Percentiles rank a stretch among this genome's conserved stretches.
These are phyloP conservation scores for Earliella scabrosa DNA, from an alignment of 1,284 basidiomycete species.

Conservation along the genomic window DNA sequence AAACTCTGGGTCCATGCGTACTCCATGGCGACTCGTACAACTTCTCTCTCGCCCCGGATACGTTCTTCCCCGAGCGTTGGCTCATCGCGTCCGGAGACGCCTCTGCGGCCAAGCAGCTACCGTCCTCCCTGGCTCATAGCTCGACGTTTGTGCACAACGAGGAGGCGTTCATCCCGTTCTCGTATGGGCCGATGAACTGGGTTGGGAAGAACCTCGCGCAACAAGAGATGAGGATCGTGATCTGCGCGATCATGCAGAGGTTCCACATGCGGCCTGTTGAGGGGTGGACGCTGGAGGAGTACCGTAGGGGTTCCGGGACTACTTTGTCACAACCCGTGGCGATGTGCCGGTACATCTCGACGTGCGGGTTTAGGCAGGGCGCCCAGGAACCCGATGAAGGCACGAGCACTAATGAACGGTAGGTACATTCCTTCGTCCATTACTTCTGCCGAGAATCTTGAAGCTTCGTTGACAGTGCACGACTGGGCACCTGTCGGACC, in stretches of 20 bases:
- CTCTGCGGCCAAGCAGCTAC: too few relatives aligned
- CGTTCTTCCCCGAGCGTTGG: slow-evolving; percentile 35
- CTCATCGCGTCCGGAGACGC: slow-evolving; percentile 20
- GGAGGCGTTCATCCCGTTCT: slow-evolving; percentile 25
- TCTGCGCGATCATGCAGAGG: neutral
- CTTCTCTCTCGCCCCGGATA: slow-evolving; percentile 26
- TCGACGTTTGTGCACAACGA: neutral
- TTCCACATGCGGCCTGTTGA: neutral
- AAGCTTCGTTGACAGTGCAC: too few relatives aligned
- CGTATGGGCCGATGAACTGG: neutral
- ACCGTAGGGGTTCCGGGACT: neutral
- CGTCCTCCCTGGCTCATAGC: neutral
- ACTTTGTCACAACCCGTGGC: neutral
- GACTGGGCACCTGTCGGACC: too few relatives aligned
- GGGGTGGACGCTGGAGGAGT: neutral
- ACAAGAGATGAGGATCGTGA: neutral
- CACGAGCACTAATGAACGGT: too few relatives aligned
- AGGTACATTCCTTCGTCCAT: too few relatives aligned
- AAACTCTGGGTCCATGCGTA: slow-evolving; percentile 23
- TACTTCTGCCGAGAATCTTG: too few relatives aligned
- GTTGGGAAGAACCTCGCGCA: too few relatives aligned
- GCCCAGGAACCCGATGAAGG: too few relatives aligned
- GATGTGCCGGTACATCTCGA: too few relatives aligned
- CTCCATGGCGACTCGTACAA: slow-evolving; percentile 31
- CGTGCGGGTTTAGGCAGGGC: too few relatives aligned